Percentiles rank a stretch among this genome's conserved stretches.
phyloP scores from a whole-genome alignment of 768 basidiomycete species.

The Fistulinella prunicolor region DNA sequence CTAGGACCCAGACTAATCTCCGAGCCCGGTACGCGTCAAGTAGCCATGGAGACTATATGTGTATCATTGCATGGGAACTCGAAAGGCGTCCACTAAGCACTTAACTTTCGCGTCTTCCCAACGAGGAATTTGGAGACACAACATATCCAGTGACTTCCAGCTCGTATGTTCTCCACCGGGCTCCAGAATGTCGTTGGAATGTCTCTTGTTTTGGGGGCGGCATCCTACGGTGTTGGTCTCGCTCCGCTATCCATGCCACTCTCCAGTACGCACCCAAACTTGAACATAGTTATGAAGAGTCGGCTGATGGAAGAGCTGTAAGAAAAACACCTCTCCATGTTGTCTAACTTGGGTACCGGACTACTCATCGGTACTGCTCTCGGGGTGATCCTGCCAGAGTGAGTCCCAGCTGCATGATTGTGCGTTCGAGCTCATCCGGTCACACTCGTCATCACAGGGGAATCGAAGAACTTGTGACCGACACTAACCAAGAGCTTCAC shows the following conservation, averaged over 20 bases:
- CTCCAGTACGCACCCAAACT: conserved; percentile 48
- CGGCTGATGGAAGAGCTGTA: conserved; percentile 32
- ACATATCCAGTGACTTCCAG: not conserved
- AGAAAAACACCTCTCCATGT: conserved; percentile 42
- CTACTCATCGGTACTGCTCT: conserved; percentile 86
- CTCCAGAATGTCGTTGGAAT: conserved; percentile 36
- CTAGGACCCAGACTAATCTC: no score
- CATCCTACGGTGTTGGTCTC: conserved; percentile 68
- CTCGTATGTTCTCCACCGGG: conserved; percentile 23
- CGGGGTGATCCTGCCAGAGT: conserved; percentile 94
- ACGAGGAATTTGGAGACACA: not conserved
- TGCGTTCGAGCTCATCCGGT: not conserved
- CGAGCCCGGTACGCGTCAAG: no score
- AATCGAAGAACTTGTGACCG: conserved; percentile 55
- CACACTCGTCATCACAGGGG: conserved; percentile 47
- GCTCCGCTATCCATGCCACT: conserved; percentile 72
- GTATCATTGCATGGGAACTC: no score
- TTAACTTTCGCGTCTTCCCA: no score
- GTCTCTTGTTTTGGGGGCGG: conserved; percentile 57
- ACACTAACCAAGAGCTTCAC: conserved; percentile 31
- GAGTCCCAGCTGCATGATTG: conserved; percentile 32
- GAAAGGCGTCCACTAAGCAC: no score
- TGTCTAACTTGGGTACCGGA: conserved; percentile 71
- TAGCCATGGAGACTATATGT: no score
- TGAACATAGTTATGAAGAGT: conserved; percentile 1